A percentile compares a stretch with the other conserved stretches of the same genome.
These are phyloP conservation scores for Wickerhamomyces bisporus DNA, from an alignment of 805 yeast genomes.

Conservation along the genomic window DNA sequence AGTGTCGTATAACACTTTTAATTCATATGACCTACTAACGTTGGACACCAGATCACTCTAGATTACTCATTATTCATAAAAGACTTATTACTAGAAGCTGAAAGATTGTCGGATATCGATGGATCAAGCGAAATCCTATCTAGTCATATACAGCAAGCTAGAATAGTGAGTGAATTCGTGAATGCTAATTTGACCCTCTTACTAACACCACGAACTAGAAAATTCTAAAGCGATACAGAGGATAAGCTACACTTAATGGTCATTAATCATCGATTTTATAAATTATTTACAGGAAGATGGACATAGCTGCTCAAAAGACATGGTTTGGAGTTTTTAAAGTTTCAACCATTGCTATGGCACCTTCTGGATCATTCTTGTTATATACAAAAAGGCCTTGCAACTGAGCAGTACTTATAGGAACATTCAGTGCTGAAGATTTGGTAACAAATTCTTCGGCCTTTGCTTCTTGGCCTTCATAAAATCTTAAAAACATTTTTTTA, in stretches of 20 bases:
- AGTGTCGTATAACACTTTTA: background rate
- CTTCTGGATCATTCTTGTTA: slow-evolving; percentile 76
- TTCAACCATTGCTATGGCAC: slow-evolving; percentile 63
- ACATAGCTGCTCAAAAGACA: slow-evolving; percentile 19
- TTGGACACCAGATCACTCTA: slow-evolving; percentile 34
- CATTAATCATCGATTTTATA: slow-evolving; percentile 2
- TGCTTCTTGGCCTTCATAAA: slow-evolving; percentile 61
- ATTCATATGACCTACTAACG: too few species aligned
- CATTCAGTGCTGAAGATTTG: slow-evolving; percentile 37
- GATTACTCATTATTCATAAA: slow-evolving; percentile 43
- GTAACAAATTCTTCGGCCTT: slow-evolving; percentile 44
- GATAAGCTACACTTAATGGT: slow-evolving; percentile 12
- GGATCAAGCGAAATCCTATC: slow-evolving; percentile 39
- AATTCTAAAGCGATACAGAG: slow-evolving; percentile 33
- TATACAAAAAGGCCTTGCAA: slow-evolving; percentile 93
- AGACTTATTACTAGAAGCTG: slow-evolving; percentile 33
- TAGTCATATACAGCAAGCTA: slow-evolving; percentile 35
- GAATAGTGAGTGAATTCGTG: slow-evolving; percentile 13
- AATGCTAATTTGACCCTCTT: background rate
- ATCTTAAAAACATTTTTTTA: slow-evolving; percentile 77
- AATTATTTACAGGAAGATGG: background rate
- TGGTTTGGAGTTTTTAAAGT: slow-evolving; percentile 29
- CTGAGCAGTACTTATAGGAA: slow-evolving; percentile 84
- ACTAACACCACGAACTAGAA: slow-evolving; percentile 2
- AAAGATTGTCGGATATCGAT: slow-evolving; percentile 31